Evolutionary conservation across 495 filamentous ascomycete species (phyloP).

Genomic region (Neurospora sp.): DNA sequence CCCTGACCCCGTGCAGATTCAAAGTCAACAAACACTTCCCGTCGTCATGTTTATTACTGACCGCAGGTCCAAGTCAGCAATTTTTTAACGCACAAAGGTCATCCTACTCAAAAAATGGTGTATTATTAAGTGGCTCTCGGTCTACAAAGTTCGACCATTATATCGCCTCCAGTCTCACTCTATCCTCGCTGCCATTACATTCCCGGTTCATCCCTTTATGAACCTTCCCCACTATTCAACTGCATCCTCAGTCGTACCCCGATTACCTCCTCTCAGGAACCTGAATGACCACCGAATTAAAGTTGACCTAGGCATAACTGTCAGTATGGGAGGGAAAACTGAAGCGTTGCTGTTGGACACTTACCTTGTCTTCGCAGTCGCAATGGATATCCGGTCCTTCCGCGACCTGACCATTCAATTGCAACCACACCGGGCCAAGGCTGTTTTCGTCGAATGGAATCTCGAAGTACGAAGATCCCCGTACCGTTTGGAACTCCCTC

Average conservation of each 20-base stretch:
- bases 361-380: conserved; percentile 37
- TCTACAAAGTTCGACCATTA: neutral
- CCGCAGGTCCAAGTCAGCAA: too few species aligned
- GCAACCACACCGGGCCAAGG: conserved; percentile 41
- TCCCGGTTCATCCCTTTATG: neutral
- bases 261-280: conserved; percentile 6
- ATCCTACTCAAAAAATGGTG: too few species aligned
- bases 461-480: conserved; percentile 39
- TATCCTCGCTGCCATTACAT: neutral
- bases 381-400: conserved; percentile 43
- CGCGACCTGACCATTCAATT: conserved; percentile 33
- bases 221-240: neutral
- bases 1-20: neutral
- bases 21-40: neutral
- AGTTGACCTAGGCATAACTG: conserved; percentile 23
- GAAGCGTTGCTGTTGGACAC: conserved; percentile 2
- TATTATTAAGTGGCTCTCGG: too few species aligned
- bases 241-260: neutral
- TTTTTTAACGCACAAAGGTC: too few species aligned
- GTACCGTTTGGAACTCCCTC: neutral
- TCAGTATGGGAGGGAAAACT: neutral
- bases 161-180: neutral
- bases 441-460: conserved; percentile 37
- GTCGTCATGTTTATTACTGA: too few species aligned
- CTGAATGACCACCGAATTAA: conserved; percentile 32